These are phyloP conservation scores for Trichosporon sp. DNA, from an alignment of 1,284 basidiomycete species.

Conservation along the genomic window DNA sequence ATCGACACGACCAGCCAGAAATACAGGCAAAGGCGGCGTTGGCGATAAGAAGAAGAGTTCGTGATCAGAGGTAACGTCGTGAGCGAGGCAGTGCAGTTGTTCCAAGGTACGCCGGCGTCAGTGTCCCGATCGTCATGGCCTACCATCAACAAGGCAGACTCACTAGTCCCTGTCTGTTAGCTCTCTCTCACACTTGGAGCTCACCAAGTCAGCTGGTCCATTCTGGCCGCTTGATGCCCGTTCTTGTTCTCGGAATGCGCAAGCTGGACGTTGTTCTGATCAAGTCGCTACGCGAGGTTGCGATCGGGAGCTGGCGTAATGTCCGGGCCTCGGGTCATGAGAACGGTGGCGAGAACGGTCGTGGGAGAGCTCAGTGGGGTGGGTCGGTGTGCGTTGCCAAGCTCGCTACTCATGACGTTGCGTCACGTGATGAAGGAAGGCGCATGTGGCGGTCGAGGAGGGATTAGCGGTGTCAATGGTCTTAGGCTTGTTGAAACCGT, in stretches of 20 bases:
- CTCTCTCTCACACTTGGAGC: background rate
- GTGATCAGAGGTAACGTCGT: background rate
- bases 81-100: background rate
- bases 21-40: background rate
- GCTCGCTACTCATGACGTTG: no score
- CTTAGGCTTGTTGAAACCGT: no score
- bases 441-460: no score
- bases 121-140: background rate
- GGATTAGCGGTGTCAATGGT: no score
- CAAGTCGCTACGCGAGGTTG: background rate
- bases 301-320: background rate
- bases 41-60: background rate
- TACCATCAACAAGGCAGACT: slow-evolving; percentile 4
- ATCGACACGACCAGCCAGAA: background rate
- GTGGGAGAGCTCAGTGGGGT: background rate
- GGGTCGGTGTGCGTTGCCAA: no score
- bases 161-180: slow-evolving; percentile 30
- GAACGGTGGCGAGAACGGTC: background rate
- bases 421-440: background rate
- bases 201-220: slow-evolving; percentile 26
- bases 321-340: background rate
- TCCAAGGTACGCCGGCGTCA: background rate
- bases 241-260: background rate
- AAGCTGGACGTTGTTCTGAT: background rate
- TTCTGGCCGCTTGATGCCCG: slow-evolving; percentile 6